Base-by-base conservation (phyloP, 2,329 filamentous ascomycete species). In the Exophiala phaeomuriformis region DNA sequence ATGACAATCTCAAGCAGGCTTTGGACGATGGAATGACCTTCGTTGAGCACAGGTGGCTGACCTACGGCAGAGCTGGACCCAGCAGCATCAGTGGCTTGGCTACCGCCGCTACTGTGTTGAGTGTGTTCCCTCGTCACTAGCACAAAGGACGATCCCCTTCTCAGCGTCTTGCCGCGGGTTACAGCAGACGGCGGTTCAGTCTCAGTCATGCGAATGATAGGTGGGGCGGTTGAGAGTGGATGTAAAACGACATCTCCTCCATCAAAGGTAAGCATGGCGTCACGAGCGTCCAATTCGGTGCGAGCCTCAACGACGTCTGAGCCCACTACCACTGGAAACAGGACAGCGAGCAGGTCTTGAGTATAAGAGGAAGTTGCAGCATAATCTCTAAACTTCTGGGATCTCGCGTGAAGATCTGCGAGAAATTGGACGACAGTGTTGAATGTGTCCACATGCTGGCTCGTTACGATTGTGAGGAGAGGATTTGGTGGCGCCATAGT, bases 291-390 rank as follows among this genome's bases (percentile, higher is more conserved):
- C n/a, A 97, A 72, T 68, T 98, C 93, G 0, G 84, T 87, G 63
- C 93, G 87, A 0, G 93, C 84, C 51, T 81, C 85, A 37, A 96
- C 84, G 27, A 84, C 79, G 69, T 96, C 89, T 8, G 88, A 84
- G 62, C 88, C 91, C 29, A 95, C 90, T 47, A 96, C 80, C 12
- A 93, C 82, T 1, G 93, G 90, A 66, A 93, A 98, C 2, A 97
- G 74, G 8, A 89, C 84, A 35, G 82, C 81, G 0, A 96, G 76
- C 3, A 98, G 73, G 44, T 89, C 77, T 56, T 91, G 84, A 1
- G 91, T 75, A 69, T 95, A 97, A 42, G 87, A 85, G 0, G 90
- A 94, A 0, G 78, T 79, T 7, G 85, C 71, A 0, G 88, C 81
- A 68, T 94, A 96, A 42, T 96, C 90, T 52, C 86, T 80, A 67